Percentiles rank a stretch among this genome's conserved stretches.
These are phyloP conservation scores for Arachis hypogaea DNA, from an alignment of 306 rosid genomes.

Conservation along the genomic window DNA sequence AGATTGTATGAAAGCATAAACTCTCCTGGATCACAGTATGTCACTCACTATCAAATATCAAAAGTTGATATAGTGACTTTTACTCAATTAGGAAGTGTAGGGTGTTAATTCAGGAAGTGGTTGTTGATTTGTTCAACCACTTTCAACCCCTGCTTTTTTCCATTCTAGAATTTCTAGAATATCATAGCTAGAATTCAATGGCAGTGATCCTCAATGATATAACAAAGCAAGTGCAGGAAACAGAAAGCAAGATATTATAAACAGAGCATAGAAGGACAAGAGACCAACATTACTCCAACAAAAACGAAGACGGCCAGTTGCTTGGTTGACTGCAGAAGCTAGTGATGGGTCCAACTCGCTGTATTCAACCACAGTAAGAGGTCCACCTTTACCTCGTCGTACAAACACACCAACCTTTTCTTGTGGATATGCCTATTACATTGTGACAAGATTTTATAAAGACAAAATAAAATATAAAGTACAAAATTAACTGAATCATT, in stretches of 20 bases:
- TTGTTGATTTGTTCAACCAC: not conserved
- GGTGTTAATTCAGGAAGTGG: not conserved
- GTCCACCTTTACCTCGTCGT: slow-evolving; percentile 96
- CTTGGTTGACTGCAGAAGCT: slow-evolving; percentile 89
- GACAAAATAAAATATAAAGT: not conserved
- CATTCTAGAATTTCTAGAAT: slow-evolving; percentile 27
- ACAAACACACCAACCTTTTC: slow-evolving; percentile 99
- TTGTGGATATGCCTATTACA: slow-evolving; percentile 91
- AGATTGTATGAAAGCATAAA: slow-evolving; percentile 1
- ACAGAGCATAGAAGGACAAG: slow-evolving; percentile 10
- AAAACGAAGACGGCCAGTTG: slow-evolving; percentile 93
- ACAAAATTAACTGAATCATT: slow-evolving; percentile 23
- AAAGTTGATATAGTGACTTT: slow-evolving; percentile 22
- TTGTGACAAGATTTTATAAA: slow-evolving; percentile 33
- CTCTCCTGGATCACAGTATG: slow-evolving; percentile 26
- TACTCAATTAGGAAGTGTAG: slow-evolving; percentile 29
- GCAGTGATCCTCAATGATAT: slow-evolving; percentile 20
- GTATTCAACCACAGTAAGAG: slow-evolving; percentile 94
- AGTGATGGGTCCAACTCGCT: slow-evolving; percentile 80
- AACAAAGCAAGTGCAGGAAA: slow-evolving; percentile 30
- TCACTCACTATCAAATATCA: slow-evolving; percentile 17
- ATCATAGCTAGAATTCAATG: slow-evolving; percentile 23
- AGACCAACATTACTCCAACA: slow-evolving; percentile 97
- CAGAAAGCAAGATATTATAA: slow-evolving; percentile 30
- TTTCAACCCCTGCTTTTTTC: slow-evolving; percentile 35